phyloP scores from a whole-genome alignment of 306 rosid genomes.

The Carpinus fangiana region DNA sequence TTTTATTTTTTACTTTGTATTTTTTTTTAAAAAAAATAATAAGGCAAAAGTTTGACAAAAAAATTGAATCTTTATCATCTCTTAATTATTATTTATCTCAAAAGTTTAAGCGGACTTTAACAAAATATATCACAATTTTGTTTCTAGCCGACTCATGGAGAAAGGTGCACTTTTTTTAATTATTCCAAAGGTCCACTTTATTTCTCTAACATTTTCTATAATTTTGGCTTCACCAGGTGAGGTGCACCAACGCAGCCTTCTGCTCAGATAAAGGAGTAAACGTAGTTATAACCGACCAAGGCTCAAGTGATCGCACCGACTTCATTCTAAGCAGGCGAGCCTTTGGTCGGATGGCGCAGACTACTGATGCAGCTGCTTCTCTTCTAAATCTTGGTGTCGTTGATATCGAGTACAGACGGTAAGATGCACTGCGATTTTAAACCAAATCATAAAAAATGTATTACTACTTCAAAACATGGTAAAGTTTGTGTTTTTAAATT shows the following conservation, averaged over 20 bases:
- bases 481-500: too few relatives aligned
- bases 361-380: conserved; percentile 48
- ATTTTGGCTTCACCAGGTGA: conserved; percentile 46
- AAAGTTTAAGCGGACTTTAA: too few relatives aligned
- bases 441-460: too few relatives aligned
- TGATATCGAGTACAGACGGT: conserved; percentile 78
- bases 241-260: conserved; percentile 58
- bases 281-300: conserved; percentile 77
- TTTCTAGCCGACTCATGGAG: not conserved
- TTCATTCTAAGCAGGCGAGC: conserved; percentile 79
- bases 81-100: too few relatives aligned
- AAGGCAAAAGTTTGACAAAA: too few relatives aligned
- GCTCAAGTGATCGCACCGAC: conserved; percentile 61
- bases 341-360: conserved; percentile 69
- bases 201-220: not conserved
- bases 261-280: conserved; percentile 75
- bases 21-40: too few relatives aligned
- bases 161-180: not conserved
- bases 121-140: not conserved
- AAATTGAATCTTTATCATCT: too few relatives aligned
- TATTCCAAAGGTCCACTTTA: too few relatives aligned
- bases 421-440: not conserved
- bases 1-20: too few relatives aligned
- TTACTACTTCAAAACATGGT: too few relatives aligned
- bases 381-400: conserved; percentile 59